A percentile compares a stretch with the other conserved stretches of the same genome.
These are phyloP conservation scores for Lepraria neglecta DNA, from an alignment of 495 filamentous ascomycete species.

Conservation along the genomic window DNA sequence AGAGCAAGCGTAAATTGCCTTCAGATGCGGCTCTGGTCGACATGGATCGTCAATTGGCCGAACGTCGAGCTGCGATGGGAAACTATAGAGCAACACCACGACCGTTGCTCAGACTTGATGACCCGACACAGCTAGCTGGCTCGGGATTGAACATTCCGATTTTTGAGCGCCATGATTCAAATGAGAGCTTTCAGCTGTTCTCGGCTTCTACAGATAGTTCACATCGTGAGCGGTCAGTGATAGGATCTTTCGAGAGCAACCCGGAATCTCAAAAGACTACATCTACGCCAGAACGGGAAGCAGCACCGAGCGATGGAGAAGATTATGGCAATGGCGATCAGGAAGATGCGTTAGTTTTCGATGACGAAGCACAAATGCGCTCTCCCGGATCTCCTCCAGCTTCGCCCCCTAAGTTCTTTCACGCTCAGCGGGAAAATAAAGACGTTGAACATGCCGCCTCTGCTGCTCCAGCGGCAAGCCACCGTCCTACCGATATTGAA, in stretches of 20 bases:
- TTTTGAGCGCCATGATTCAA: conserved; percentile 62
- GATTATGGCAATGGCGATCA: neutral
- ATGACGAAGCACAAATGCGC: conserved; percentile 15
- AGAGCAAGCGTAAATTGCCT: neutral
- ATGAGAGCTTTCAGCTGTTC: conserved; percentile 78
- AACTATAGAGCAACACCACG: conserved; percentile 43
- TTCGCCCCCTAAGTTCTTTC: neutral
- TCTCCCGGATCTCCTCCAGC: conserved; percentile 9
- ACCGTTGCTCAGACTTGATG: conserved; percentile 41
- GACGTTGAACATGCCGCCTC: neutral
- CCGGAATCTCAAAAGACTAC: conserved; percentile 18
- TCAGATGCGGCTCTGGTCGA: conserved; percentile 35
- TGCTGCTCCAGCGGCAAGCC: neutral
- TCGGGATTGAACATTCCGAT: conserved; percentile 37
- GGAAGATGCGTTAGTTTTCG: conserved; percentile 14
- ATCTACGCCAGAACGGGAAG: conserved; percentile 14
- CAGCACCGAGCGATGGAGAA: neutral
- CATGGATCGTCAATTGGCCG: conserved; percentile 33
- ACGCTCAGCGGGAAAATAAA: neutral
- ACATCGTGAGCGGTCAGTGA: conserved; percentile 41
- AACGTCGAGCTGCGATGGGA: conserved; percentile 40
- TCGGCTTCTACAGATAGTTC: conserved; percentile 66
- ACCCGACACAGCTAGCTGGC: conserved; percentile 32
- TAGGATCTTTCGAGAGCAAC: conserved; percentile 35
- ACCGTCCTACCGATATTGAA: neutral